Evolutionary conservation across 2,329 filamentous ascomycete species (phyloP).

Genomic region (Coleophoma cylindrospora): DNA sequence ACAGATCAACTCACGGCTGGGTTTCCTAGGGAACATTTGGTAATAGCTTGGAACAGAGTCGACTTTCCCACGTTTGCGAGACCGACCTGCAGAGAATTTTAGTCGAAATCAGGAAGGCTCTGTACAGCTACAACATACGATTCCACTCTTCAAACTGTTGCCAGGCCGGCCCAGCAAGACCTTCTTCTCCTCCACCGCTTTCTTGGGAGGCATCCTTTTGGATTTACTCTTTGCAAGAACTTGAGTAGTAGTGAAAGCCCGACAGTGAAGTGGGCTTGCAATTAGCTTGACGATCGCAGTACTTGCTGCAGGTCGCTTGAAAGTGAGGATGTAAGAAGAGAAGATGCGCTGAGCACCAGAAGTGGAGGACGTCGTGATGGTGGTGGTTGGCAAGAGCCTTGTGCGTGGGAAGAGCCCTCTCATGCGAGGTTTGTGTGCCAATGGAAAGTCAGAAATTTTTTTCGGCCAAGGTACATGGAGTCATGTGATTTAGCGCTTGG

Average conservation of each 20-base stretch:
- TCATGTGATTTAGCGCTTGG: too few relatives aligned
- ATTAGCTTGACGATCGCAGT: slow-evolving; percentile 31
- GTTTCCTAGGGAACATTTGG: slow-evolving; percentile 94
- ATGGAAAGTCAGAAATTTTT: too few relatives aligned
- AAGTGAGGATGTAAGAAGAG: slow-evolving; percentile 45
- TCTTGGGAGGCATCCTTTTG: slow-evolving; percentile 86
- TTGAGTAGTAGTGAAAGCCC: slow-evolving; percentile 41
- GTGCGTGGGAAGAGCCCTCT: slow-evolving; percentile 10
- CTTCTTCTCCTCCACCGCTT: slow-evolving; percentile 88
- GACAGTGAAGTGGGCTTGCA: slow-evolving; percentile 28
- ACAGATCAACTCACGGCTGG: slow-evolving; percentile 67
- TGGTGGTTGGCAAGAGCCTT: slow-evolving; percentile 20
- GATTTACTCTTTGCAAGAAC: slow-evolving; percentile 52
- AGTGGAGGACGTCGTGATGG: slow-evolving; percentile 19
- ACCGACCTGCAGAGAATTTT: slow-evolving; percentile 63
- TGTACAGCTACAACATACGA: slow-evolving; percentile 56
- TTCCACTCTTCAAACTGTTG: slow-evolving; percentile 98
- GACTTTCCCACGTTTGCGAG: slow-evolving; percentile 99
- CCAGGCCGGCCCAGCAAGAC: slow-evolving; percentile 91
- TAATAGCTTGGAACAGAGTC: slow-evolving; percentile 98
- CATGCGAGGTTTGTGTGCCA: slow-evolving; percentile 2
- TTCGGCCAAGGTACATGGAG: too few relatives aligned
- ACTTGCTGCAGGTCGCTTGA: slow-evolving; percentile 42
- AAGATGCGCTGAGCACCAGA: slow-evolving; percentile 33
- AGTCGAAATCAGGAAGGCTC: slow-evolving; percentile 3